A percentile compares a stretch with the other conserved stretches of the same genome.
Evolutionary conservation across 2,329 filamentous ascomycete species (phyloP).

Genomic region (Fusarium sp.): DNA sequence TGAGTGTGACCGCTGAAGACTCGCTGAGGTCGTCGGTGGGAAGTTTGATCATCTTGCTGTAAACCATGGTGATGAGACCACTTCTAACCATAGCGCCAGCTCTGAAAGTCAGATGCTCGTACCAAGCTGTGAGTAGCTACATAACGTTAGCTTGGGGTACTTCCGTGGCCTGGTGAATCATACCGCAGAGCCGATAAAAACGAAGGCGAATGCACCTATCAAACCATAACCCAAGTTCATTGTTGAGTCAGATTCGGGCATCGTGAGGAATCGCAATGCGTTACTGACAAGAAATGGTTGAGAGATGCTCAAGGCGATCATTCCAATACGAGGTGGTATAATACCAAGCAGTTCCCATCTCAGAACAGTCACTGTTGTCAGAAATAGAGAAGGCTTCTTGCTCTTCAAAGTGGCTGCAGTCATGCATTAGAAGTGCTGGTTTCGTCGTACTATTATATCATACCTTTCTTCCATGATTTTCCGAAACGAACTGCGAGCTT

Average conservation of each 20-base stretch:
- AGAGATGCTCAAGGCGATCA: slow-evolving; percentile 44
- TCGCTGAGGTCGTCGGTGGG: slow-evolving; percentile 39
- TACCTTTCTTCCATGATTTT: slow-evolving; percentile 39
- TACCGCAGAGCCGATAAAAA: slow-evolving; percentile 47
- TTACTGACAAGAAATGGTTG: slow-evolving; percentile 46
- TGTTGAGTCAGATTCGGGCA: slow-evolving; percentile 36
- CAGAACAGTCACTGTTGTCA: slow-evolving; percentile 38
- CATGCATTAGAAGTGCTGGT: not conserved
- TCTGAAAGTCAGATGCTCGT: slow-evolving; percentile 46
- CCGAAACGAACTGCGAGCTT: slow-evolving; percentile 40
- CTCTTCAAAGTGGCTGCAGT: slow-evolving; percentile 15
- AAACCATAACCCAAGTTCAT: slow-evolving; percentile 45
- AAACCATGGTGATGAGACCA: slow-evolving; percentile 44
- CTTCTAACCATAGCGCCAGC: slow-evolving; percentile 45
- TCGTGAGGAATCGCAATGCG: slow-evolving; percentile 41
- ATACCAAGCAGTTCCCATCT: slow-evolving; percentile 46
- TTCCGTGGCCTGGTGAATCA: accelerated
- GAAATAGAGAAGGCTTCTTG: slow-evolving; percentile 41
- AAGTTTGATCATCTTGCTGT: slow-evolving; percentile 44
- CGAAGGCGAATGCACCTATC: slow-evolving; percentile 45
- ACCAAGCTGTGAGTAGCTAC: slow-evolving; percentile 43
- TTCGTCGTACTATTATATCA: not conserved
- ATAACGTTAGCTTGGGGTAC: not conserved
- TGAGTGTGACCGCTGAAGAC: slow-evolving; percentile 44
- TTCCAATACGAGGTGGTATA: slow-evolving; percentile 40